Base-by-base conservation (phyloP, 768 basidiomycete species). In the Boletus vinaceobasis region DNA sequence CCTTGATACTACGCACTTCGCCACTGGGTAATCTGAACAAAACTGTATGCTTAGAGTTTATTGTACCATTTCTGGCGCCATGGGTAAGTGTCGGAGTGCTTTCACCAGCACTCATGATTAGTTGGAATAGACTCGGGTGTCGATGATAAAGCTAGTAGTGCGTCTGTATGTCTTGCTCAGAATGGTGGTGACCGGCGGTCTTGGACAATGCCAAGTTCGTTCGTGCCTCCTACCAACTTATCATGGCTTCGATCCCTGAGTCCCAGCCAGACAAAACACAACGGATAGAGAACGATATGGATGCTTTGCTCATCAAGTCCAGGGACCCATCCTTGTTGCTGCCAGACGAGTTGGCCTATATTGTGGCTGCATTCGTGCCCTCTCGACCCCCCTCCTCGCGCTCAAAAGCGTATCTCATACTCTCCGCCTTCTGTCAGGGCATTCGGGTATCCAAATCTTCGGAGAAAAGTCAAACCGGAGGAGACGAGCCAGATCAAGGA, bases 1-100 rank as follows among this genome's bases (percentile, higher is more conserved):
- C 71, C 70, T 89, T 89, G 52, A 90, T 73, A 42, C 85, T 82
- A 61, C 85, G 87, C 46, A 90, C 77, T 54, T 89, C 87, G 48
- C 88, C 88, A 58, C 84, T 93, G 5, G 93, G 93, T 39, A 95
- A 66, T 52, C 79, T 79, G 40, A 97, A 69, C 23, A 98, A 76
- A 38, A 98, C 84, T n/a, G 83, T 84, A 67, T 94, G 80, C 9
- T 90, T 88, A 7, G 78, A 68, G 46, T 81, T 77, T 50, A 96
- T 88, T 23, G 63, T 74, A 49, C 52, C 52, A 26, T 27, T 52
- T 48, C 67, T 61, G 56, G 61, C 37, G 50, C 50, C 31, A 47
- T 37, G 52, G 29, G 38, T 17, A 21, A 55, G 42, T 36, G 37
- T 48, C 50, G 45, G 53, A 31, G 53, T 26, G 38, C 48, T 39